Base-by-base conservation (phyloP, 83 land plant genomes). In the Larix sibirica region DNA sequence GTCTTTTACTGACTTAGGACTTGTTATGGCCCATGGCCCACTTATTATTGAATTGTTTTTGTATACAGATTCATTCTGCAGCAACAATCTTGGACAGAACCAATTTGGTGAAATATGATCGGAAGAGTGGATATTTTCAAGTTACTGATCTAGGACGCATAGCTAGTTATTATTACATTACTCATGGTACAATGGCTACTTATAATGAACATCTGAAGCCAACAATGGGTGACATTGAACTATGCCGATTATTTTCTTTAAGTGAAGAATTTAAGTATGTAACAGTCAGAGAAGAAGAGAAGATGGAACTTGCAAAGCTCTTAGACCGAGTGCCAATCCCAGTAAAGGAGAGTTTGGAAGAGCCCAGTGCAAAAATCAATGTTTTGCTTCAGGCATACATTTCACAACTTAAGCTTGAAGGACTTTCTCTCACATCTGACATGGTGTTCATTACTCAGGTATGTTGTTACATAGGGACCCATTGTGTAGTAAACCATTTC, bases 251-350 rank as follows among this genome's bases (percentile, higher is more conserved):
- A 40, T 96, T 96, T 81, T 94, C 98, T 14, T 90, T 91, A 17
- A 92, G 95, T 85, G 98, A 96, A 82, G 98, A 96, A 76, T 96
- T 96, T 73, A 96, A 96, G 80, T 94, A 87, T 89, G 96, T 96
- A 24, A 91, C 92, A 21, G 96, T 96, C 56, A 86, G 97, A 74
- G 96, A 96, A 68, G 98, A 96, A 85, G 98, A 96, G 87, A 94
- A 92, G 81, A 89, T 91, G 90, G 98, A 96, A 83, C 89, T 96
- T 73, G 95, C 91, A 18, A 94, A 96, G 79, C 93, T 96, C 26
- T 81, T 96, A 79, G 97, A 94, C 23, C 89, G 93, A 66, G 97
- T 92, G 60, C 96, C 96, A 9, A 91, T 92, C 77, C 96, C 95
- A n/a, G 91, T 94, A 44, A 96, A 94, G 85, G 98, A 94, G 82